Evolutionary conservation across 352 stramenopile species (phyloP), one percentile per base, ranked within the genome.

Genomic region (Phytophthora hibernalis): DNA sequence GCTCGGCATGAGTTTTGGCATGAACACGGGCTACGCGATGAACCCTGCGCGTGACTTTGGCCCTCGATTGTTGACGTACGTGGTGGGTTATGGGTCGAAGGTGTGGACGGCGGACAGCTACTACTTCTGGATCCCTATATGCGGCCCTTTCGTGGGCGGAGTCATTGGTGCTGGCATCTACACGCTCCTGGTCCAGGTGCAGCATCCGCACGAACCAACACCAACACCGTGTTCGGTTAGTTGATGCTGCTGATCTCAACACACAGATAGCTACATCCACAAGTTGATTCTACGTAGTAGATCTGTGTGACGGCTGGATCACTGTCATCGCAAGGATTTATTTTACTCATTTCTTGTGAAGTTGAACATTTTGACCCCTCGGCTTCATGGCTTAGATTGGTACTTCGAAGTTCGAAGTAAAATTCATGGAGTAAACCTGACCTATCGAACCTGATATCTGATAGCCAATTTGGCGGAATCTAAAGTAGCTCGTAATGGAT

Each of bases 81-180:
- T 48, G 21, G 52, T 58, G 20, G 52, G 52, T 9, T 58, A 58
- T 24, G 52, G 52, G 20, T 49, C 52, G 13, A 58, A 58, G 5
- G 52, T 58, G 16, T 58, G 52, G 52, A 58, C 52, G 21, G 52
- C 22, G 16, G 52, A 58, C 16, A 5, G 18, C 16, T 58, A 58
- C 22, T 58, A 58, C 52, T 58, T 58, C 22, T 58, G 52, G 52
- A 58, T 58, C 13, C 52, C 52, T 5, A 58, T 58, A 16, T 35
- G 9, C 11, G 52, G 52, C 2, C 52, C 52, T n/a, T n/a, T 58
- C 8, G 22, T 49, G 6, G 52, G 52, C 5, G 52, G 52, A 8
- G 52, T 58, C 0, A 18, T 58, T 22, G 52, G 52, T 6, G 52
- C 52, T 24, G 52, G 52, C 5, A 12, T 58, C 2, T 58, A 58